Evolutionary conservation across 805 yeast genomes (phyloP).

Genomic region (Ogataea ramenticola): DNA sequence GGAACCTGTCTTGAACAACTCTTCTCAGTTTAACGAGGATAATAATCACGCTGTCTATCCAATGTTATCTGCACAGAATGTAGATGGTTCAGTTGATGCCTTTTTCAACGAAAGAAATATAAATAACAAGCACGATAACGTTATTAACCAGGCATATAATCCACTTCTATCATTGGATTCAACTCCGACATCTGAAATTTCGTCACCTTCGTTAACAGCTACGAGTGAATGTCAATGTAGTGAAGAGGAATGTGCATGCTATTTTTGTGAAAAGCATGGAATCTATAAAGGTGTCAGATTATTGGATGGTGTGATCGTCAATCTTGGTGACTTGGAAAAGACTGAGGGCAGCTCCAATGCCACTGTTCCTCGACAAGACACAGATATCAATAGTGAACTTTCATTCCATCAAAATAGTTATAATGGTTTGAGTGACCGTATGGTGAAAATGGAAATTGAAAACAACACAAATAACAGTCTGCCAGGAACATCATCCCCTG

Average conservation of each 20-base stretch:
- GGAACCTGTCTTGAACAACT: too few relatives aligned
- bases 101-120: neutral
- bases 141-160: neutral
- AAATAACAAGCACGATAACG: neutral
- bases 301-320: slow-evolving; percentile 20
- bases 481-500: too few relatives aligned
- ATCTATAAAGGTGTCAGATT: slow-evolving; percentile 23
- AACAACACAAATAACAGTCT: too few relatives aligned
- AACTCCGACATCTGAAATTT: neutral
- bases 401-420: neutral
- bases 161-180: neutral
- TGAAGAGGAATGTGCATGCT: slow-evolving; percentile 26
- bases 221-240: slow-evolving; percentile 21
- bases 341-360: neutral
- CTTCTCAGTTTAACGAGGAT: too few relatives aligned
- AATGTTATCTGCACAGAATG: neutral
- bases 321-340: neutral
- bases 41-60: neutral
- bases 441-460: too few relatives aligned
- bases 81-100: neutral
- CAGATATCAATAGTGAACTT: too few relatives aligned
- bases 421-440: too few relatives aligned
- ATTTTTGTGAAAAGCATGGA: slow-evolving; percentile 27
- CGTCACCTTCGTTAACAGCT: neutral
- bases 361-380: neutral